These are phyloP conservation scores for Lactarius quietus DNA, from an alignment of 768 basidiomycete species.

Conservation along the genomic window DNA sequence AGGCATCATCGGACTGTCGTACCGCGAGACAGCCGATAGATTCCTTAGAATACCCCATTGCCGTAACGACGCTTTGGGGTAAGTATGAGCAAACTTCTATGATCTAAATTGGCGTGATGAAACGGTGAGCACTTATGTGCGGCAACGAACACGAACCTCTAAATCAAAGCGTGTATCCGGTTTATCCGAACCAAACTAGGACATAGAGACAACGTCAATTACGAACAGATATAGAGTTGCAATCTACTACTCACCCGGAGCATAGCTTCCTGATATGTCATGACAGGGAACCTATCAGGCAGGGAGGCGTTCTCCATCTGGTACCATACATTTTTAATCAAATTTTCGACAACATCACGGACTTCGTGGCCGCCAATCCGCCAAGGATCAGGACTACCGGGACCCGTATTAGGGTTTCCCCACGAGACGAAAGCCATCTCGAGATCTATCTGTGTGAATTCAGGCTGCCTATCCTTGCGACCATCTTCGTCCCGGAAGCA, in stretches of 20 bases:
- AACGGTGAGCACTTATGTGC: neutral
- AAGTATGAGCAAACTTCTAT: conserved; percentile 34
- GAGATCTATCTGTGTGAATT: conserved; percentile 95
- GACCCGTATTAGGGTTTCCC: conserved; percentile 38
- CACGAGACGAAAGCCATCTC: conserved; percentile 96
- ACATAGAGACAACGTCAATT: conserved; percentile 26
- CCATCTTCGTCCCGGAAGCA: conserved; percentile 98
- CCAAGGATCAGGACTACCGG: conserved; percentile 50
- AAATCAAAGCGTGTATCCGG: conserved; percentile 87
- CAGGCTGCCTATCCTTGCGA: conserved; percentile 91
- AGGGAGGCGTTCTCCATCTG: conserved; percentile 61
- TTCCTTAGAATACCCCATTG: conserved; percentile 31
- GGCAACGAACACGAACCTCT: conserved; percentile 52
- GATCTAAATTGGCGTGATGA: conserved; percentile 31
- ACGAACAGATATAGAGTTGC: conserved; percentile 11
- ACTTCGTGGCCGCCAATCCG: conserved; percentile 84
- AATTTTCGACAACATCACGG: conserved; percentile 68
- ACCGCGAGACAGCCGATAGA: conserved; percentile 35
- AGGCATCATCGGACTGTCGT: conserved; percentile 27
- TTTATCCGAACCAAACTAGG: conserved; percentile 90
- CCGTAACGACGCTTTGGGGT: conserved; percentile 29
- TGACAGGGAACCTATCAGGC: conserved; percentile 63
- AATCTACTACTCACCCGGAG: conserved; percentile 51
- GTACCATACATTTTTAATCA: conserved; percentile 75
- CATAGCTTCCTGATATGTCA: conserved; percentile 94